These are phyloP conservation scores for Wickerhamomyces tratensis DNA, from an alignment of 805 yeast genomes.

Conservation along the genomic window DNA sequence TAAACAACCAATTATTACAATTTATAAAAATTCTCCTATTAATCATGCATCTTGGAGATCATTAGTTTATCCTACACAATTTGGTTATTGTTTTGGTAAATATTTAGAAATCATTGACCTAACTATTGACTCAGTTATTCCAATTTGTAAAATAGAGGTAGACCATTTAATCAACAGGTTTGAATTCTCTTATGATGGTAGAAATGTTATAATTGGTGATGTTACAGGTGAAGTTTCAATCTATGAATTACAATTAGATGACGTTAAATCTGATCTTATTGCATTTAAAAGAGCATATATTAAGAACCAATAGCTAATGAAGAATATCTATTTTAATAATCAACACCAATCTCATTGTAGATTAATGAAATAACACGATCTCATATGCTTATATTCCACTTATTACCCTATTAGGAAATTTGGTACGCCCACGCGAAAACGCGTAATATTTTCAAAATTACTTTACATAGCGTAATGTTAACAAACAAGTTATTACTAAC, in stretches of 20 bases:
- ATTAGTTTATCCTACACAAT: constrained; percentile 12
- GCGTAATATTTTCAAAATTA: too few relatives aligned
- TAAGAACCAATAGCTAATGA: too few relatives aligned
- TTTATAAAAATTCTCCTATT: constrained; percentile 17
- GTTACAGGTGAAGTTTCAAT: constrained; percentile 8
- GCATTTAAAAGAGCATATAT: constrained; percentile 9
- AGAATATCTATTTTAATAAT: too few relatives aligned
- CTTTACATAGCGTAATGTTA: too few relatives aligned
- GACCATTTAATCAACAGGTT: constrained; percentile 7
- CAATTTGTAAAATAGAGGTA: constrained; percentile 9
- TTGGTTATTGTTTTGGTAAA: constrained; percentile 21
- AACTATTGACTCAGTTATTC: constrained; percentile 15
- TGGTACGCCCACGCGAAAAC: too few relatives aligned
- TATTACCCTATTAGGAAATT: too few relatives aligned
- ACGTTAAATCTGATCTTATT: constrained; percentile 7
- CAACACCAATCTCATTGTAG: too few relatives aligned
- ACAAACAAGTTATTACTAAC: too few relatives aligned
- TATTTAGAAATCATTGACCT: constrained; percentile 22
- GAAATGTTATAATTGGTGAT: constrained; percentile 7
- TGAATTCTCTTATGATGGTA: constrained; percentile 11
- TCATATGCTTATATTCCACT: too few relatives aligned
- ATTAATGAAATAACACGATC: too few relatives aligned
- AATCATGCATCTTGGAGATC: constrained; percentile 20
- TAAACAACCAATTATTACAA: constrained; percentile 9
- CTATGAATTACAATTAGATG: constrained; percentile 8